phyloP scores from a whole-genome alignment of 345 rosid species.

The Salix viminalis region DNA sequence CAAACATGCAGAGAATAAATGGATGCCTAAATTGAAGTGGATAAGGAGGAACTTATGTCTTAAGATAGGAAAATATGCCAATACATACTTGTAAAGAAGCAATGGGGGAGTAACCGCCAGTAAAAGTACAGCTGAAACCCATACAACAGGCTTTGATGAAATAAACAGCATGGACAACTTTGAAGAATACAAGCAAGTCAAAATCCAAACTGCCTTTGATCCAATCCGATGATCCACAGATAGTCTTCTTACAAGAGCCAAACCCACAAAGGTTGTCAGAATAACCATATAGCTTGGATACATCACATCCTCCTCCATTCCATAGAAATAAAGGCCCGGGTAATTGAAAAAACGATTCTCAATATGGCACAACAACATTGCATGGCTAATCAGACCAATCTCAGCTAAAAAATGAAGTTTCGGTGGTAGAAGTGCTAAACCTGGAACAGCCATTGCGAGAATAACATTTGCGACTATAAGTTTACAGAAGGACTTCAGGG shows the following conservation, averaged over 20 bases:
- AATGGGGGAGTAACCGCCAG: conserved; percentile 87
- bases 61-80: neutral
- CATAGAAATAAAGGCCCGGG: conserved; percentile 81
- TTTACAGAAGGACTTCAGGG: conserved; percentile 86
- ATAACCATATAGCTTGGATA: conserved; percentile 98
- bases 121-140: conserved; percentile 79
- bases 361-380: conserved; percentile 69
- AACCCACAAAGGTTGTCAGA: conserved; percentile 72
- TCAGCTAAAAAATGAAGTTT: conserved; percentile 73
- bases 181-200: conserved; percentile 87
- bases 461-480: conserved; percentile 73
- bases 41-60: neutral
- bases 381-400: conserved; percentile 72
- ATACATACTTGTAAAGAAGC: conserved; percentile 81
- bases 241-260: conserved; percentile 80
- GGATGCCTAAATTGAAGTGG: conserved; percentile 1
- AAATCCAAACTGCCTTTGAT: conserved; percentile 79
- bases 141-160: conserved; percentile 75
- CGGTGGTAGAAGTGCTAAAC: conserved; percentile 83
- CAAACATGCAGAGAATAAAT: conserved; percentile 16
- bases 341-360: conserved; percentile 88
- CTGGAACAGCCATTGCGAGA: conserved; percentile 87
- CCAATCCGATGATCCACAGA: conserved; percentile 71
- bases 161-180: conserved; percentile 88
- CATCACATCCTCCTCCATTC: conserved; percentile 94